Evolutionary conservation across 169 alveolate genomes (phyloP).

Genomic region (Plasmodium billcollinsi): DNA sequence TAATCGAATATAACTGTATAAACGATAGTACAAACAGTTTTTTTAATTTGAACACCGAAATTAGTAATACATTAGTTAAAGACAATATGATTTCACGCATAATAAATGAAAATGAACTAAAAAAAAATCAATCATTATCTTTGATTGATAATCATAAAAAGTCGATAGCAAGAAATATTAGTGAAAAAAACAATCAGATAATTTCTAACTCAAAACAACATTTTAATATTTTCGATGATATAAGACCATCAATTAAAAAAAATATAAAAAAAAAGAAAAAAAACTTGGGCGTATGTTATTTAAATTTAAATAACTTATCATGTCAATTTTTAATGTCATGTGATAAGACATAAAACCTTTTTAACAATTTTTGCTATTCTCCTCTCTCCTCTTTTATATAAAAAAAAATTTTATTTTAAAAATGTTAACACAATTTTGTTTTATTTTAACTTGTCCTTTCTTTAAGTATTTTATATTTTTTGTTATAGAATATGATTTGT

Average conservation of each 20-base stretch:
- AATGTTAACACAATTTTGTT: conserved; percentile 9
- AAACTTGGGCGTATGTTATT: conserved; percentile 48
- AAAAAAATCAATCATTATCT: conserved; percentile 40
- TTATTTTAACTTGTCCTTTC: conserved; percentile 19
- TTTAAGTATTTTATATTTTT: conserved; percentile 33
- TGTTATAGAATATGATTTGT: conserved; percentile 38
- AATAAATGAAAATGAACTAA: conserved; percentile 32
- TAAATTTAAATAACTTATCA: conserved; percentile 64
- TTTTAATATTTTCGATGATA: conserved; percentile 17
- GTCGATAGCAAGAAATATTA: not conserved
- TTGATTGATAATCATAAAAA: conserved; percentile 23
- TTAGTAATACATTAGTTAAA: conserved; percentile 11
- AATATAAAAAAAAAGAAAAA: conserved; percentile 63
- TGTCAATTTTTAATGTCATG: conserved; percentile 72
- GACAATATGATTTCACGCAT: not conserved
- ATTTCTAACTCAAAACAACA: conserved; percentile 16
- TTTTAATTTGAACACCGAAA: conserved; percentile 12
- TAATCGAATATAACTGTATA: conserved; percentile 20
- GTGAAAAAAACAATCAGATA: conserved; percentile 14
- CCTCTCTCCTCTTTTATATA: too few species aligned
- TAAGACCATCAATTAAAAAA: conserved; percentile 30
- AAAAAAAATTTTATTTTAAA: conserved; percentile 12
- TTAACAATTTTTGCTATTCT: too few species aligned
- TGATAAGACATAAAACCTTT: conserved; percentile 59
- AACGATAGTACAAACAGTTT: conserved; percentile 12